Evolutionary conservation across 2,329 filamentous ascomycete species (phyloP).

Genomic region (Penicillium thymicola): DNA sequence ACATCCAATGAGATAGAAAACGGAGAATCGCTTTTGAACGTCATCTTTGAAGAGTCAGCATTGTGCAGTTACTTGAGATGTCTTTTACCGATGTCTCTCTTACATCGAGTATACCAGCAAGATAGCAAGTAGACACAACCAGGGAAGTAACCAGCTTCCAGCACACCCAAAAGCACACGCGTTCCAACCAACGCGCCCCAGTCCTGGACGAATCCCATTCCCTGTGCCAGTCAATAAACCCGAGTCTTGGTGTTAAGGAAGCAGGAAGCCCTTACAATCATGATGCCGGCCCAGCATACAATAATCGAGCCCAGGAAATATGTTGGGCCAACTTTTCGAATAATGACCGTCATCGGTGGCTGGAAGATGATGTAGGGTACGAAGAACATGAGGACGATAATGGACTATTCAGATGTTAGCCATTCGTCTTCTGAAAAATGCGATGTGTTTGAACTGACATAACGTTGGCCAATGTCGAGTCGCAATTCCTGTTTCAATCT

Average conservation of each 20-base stretch:
- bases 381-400: slow-evolving; percentile 35
- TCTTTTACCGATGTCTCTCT: slow-evolving; percentile 4
- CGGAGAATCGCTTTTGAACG: slow-evolving; percentile 35
- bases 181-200: slow-evolving; percentile 27
- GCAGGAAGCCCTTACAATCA: slow-evolving; percentile 21
- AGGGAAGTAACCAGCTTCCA: slow-evolving; percentile 60
- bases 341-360: slow-evolving; percentile 30
- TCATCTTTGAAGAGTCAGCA: slow-evolving; percentile 20
- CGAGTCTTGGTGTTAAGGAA: too few relatives aligned
- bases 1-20: slow-evolving; percentile 51
- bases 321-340: slow-evolving; percentile 31
- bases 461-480: slow-evolving; percentile 16
- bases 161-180: slow-evolving; percentile 27
- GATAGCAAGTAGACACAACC: slow-evolving; percentile 69
- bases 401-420: slow-evolving; percentile 20
- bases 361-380: slow-evolving; percentile 33
- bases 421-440: neutral
- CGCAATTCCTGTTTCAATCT: slow-evolving; percentile 17
- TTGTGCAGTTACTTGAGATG: neutral
- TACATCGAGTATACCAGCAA: slow-evolving; percentile 62
- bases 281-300: slow-evolving; percentile 28
- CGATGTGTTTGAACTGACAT: slow-evolving; percentile 9
- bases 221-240: slow-evolving; percentile 16
- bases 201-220: slow-evolving; percentile 30
- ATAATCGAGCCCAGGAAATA: slow-evolving; percentile 29